Evolutionary conservation across 2,329 filamentous ascomycete genomes (phyloP).

Genomic region (Nothophoma quercina): DNA sequence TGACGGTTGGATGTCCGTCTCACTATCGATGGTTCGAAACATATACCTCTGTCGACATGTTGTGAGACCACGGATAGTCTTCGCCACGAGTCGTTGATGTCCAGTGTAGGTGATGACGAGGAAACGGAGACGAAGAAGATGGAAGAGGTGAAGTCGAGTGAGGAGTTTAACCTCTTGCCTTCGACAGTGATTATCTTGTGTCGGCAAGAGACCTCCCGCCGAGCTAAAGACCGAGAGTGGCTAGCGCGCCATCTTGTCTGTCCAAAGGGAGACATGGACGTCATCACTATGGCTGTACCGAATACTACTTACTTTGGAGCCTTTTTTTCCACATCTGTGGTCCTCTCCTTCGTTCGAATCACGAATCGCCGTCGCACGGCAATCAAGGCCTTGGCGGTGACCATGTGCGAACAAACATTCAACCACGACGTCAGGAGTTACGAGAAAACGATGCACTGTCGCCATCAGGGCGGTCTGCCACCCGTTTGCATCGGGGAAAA

Average conservation of each 20-base stretch:
- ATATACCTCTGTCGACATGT: no score
- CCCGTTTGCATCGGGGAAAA: constrained; percentile 10
- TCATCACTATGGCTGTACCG: constrained; percentile 6
- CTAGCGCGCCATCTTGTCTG: background rate
- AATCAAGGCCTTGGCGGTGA: background rate
- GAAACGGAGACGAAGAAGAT: background rate
- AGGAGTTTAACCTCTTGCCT: background rate
- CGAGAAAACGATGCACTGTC: background rate
- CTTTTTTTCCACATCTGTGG: background rate
- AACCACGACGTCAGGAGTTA: background rate
- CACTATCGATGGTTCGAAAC: no score
- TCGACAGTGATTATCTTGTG: constrained; percentile 7
- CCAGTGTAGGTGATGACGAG: no score
- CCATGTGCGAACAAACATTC: background rate
- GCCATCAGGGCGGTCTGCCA: constrained; percentile 1
- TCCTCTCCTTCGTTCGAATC: background rate
- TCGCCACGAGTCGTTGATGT: no score
- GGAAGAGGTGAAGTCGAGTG: constrained; percentile 1
- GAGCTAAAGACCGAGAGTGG: constrained; percentile 4
- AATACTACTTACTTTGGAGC: constrained; percentile 8
- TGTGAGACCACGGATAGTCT: no score
- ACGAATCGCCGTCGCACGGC: background rate
- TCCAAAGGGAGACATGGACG: constrained; percentile 6
- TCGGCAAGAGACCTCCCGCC: constrained; percentile 13
- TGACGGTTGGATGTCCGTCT: no score